Evolutionary conservation across 2,329 filamentous ascomycete genomes (phyloP), one percentile per base, ranked within the genome.

Genomic region (Colletotrichum magnum): DNA sequence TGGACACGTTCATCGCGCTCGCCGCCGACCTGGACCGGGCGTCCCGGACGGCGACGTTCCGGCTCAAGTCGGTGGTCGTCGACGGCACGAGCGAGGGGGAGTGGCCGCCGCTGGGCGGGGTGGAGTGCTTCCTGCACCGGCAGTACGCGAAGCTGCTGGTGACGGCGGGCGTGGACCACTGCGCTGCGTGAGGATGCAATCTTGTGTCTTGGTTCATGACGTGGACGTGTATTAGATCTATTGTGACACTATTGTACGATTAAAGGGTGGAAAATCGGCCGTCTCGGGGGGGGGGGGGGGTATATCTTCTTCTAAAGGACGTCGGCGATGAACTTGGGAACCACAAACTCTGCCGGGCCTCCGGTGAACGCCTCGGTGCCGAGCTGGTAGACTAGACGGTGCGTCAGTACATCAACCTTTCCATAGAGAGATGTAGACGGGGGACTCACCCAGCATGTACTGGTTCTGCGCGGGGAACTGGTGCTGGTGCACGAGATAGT

Each of bases 401-500:
- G 3, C 2, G 61, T 69, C 43, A 72, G 60, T 26, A 2, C 5
- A 5, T 3, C 4, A 13, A 2, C 5, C n/a, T 6, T 5, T 3
- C 18, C 6, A 48, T 18, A 15, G 21, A 4, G 3, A 16, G 5
- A 0, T 18, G 1, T 18, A 18, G 18, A 18, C 18, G 10, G 16
- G 24, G n/a, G 0, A 64, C 73, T 63, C 59, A 75, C 74, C 74
- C 4, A 75, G 72, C 72, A 75, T 72, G 66, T 75, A 72, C 50
- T 75, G 74, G 18, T 59, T 69, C 43, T 65, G 60, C 3, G 66
- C 76, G 1, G 82, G 76, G 61, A 86, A 80, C 0, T 80, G 79
- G 70, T 87, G 77, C 66, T 79, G 80, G 16, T 72, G 69, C 5
- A 78, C 79, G 28, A 90, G 75, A 73, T 89, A 89, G 12, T 79